A percentile compares a stretch with the other conserved stretches of the same genome.
Evolutionary conservation across 495 filamentous ascomycete species (phyloP).

Genomic region (Aspergillus saccharolyticus): DNA sequence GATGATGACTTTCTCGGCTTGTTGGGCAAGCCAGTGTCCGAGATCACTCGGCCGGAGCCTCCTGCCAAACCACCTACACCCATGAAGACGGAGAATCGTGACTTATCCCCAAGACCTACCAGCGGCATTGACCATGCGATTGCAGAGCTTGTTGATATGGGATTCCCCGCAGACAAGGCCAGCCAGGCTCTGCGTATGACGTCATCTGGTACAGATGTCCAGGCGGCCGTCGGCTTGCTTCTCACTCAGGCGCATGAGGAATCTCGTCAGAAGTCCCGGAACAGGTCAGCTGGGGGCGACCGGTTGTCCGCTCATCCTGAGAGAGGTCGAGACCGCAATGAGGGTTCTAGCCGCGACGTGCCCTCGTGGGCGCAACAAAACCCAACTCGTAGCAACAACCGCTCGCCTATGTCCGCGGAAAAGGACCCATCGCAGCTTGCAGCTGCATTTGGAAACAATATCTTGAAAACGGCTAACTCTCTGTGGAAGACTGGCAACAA

Average conservation of each 20-base stretch:
- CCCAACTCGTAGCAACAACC: constrained; percentile 41
- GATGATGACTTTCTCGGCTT: constrained; percentile 82
- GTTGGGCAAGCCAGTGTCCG: constrained; percentile 79
- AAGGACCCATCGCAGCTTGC: constrained; percentile 76
- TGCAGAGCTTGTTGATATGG: constrained; percentile 92
- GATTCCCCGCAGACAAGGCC: constrained; percentile 79
- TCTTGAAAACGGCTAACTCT: constrained; percentile 90
- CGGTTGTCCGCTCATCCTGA: constrained; percentile 28
- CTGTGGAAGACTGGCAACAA: constrained; percentile 93
- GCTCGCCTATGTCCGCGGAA: constrained; percentile 58
- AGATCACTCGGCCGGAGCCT: constrained; percentile 49
- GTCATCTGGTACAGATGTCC: constrained; percentile 71
- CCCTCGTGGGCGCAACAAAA: constrained; percentile 39
- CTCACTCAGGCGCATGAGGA: constrained; percentile 85
- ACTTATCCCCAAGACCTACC: constrained; percentile 28
- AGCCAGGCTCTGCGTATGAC: constrained; percentile 73
- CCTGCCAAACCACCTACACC: constrained; percentile 37
- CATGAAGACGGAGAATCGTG: constrained; percentile 42
- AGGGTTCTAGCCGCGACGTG: constrained; percentile 33
- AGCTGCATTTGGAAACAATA: constrained; percentile 70
- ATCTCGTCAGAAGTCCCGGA: constrained; percentile 53
- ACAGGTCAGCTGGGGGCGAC: constrained; percentile 26
- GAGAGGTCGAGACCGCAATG: constrained; percentile 34
- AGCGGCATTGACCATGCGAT: constrained; percentile 76
- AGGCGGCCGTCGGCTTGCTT: constrained; percentile 84